These are phyloP conservation scores for Oropetium thomaeum DNA, from an alignment of 176 grass and related monocot species.

Conservation along the genomic window DNA sequence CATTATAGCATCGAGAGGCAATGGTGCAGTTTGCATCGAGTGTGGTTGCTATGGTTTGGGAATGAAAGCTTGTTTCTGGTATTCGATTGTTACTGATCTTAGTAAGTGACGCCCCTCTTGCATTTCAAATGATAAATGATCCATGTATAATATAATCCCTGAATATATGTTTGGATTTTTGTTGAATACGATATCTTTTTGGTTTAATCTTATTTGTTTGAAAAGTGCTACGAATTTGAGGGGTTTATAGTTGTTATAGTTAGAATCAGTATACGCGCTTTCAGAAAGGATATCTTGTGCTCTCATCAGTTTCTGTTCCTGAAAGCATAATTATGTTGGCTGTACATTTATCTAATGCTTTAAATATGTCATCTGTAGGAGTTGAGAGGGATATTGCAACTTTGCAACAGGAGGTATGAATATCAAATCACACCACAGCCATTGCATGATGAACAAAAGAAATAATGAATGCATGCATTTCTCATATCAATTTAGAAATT, in stretches of 20 bases:
- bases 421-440: neutral
- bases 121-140: neutral
- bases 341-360: constrained; percentile 1
- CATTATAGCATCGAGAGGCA: neutral
- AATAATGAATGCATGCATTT: neutral
- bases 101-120: neutral
- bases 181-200: no score
- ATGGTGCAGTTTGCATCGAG: constrained; percentile 12
- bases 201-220: constrained; percentile 6
- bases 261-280: neutral
- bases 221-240: neutral
- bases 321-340: neutral
- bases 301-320: neutral
- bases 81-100: neutral
- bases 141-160: neutral
- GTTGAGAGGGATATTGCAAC: constrained; percentile 79
- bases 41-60: neutral
- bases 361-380: constrained; percentile 42
- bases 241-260: neutral
- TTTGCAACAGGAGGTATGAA: constrained; percentile 77
- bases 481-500: neutral
- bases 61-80: constrained; percentile 3
- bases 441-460: neutral
- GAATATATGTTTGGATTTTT: constrained; percentile 1
- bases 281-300: neutral